Percentiles rank a stretch among this genome's conserved stretches.
These are phyloP conservation scores for Tagetes erecta DNA, from an alignment of 129 eudicot genomes.

Conservation along the genomic window DNA sequence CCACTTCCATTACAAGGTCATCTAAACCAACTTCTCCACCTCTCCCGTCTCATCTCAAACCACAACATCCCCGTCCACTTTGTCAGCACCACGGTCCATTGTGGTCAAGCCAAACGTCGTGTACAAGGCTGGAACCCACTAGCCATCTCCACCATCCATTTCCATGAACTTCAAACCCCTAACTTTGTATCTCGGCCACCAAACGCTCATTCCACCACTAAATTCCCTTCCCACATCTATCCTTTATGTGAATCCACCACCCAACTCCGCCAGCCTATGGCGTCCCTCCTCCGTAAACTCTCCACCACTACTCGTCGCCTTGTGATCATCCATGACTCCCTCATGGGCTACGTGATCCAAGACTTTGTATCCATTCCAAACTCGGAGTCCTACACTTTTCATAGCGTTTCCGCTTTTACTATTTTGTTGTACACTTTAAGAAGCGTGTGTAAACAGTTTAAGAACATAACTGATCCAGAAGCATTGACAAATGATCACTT, in stretches of 20 bases:
- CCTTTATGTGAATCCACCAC: slow-evolving; percentile 40
- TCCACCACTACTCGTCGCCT: slow-evolving; percentile 37
- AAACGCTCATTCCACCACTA: slow-evolving; percentile 28
- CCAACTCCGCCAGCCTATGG: slow-evolving; percentile 46
- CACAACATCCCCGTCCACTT: slow-evolving; percentile 45
- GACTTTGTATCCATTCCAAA: slow-evolving; percentile 47
- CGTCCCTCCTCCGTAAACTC: slow-evolving; percentile 34
- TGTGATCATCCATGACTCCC: slow-evolving; percentile 57
- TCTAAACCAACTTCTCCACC: slow-evolving; percentile 57
- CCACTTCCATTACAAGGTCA: slow-evolving; percentile 60
- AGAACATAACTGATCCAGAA: slow-evolving; percentile 31
- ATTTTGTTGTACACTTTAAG: slow-evolving; percentile 31
- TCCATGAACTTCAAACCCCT: slow-evolving; percentile 45
- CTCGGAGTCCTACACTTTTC: slow-evolving; percentile 54
- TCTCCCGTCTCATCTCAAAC: slow-evolving; percentile 47
- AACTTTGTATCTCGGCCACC: slow-evolving; percentile 34
- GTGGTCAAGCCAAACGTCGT: slow-evolving; percentile 45
- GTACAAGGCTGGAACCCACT: slow-evolving; percentile 43
- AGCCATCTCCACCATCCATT: slow-evolving; percentile 23
- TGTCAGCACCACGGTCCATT: slow-evolving; percentile 39
- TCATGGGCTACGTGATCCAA: slow-evolving; percentile 57
- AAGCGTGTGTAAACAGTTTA: not conserved
- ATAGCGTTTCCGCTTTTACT: slow-evolving; percentile 49
- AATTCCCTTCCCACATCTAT: slow-evolving; percentile 48
- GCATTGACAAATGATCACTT: slow-evolving; percentile 22